These are phyloP conservation scores for Cornus florida DNA, from an alignment of 148 eudicot genomes.

Conservation along the genomic window DNA sequence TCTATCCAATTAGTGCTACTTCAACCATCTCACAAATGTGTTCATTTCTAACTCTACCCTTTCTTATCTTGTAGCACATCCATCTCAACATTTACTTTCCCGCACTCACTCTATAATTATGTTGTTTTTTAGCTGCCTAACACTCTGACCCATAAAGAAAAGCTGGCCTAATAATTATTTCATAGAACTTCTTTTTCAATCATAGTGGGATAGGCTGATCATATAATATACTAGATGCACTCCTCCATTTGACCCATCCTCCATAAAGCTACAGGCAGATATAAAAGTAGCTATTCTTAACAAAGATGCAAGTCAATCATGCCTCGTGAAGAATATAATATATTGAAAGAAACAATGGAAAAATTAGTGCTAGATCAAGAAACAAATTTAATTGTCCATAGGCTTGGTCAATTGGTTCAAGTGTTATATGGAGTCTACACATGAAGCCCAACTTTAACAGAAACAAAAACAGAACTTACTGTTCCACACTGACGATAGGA, in stretches of 20 bases:
- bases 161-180: too few species aligned
- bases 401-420: background rate
- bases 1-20: too few species aligned
- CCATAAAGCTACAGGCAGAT: background rate
- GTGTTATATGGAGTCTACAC: background rate
- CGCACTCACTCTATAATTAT: too few species aligned
- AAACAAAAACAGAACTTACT: constrained; percentile 44
- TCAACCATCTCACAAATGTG: too few species aligned
- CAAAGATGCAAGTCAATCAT: background rate
- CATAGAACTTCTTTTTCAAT: too few species aligned
- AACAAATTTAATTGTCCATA: background rate
- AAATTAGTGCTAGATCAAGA: background rate
- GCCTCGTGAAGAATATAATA: background rate
- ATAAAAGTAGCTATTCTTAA: background rate
- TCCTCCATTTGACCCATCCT: background rate
- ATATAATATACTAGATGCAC: too few species aligned
- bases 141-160: too few species aligned
- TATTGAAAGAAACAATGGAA: background rate
- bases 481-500: constrained; percentile 78
- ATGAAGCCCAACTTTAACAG: background rate
- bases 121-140: too few species aligned
- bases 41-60: too few species aligned
- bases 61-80: too few species aligned
- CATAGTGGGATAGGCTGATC: too few species aligned
- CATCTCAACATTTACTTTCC: too few species aligned